Evolutionary conservation across 2,329 filamentous ascomycete genomes (phyloP).

Genomic region (Tolypocladium amazonense): DNA sequence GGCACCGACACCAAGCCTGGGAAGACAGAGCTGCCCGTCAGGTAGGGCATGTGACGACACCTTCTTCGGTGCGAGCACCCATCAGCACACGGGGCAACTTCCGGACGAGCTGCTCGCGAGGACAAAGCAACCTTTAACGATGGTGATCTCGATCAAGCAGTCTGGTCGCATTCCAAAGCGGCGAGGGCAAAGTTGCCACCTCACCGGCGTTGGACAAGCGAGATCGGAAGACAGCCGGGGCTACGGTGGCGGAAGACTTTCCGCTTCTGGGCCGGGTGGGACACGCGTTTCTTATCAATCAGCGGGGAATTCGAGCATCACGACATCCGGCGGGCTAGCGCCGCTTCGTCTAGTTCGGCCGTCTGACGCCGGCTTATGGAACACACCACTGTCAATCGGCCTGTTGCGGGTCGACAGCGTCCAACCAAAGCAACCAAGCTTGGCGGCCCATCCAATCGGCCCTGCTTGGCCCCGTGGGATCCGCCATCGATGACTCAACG

Average conservation of each 20-base stretch:
- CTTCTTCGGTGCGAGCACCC: neutral
- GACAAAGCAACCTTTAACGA: neutral
- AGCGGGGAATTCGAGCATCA: neutral
- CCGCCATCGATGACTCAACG: neutral
- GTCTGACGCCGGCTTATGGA: neutral
- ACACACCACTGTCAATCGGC: neutral
- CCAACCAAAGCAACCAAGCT: neutral
- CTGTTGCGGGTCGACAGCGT: neutral
- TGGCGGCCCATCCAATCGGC: neutral
- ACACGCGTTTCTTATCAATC: slow-evolving; percentile 4
- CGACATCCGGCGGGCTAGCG: neutral
- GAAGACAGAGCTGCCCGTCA: neutral
- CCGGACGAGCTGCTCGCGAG: neutral
- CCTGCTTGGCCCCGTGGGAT: neutral
- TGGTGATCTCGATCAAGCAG: neutral
- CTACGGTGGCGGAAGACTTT: neutral
- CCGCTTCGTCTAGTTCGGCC: neutral
- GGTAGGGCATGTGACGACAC: neutral
- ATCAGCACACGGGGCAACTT: neutral
- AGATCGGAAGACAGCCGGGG: neutral
- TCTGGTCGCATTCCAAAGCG: neutral
- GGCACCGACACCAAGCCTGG: neutral
- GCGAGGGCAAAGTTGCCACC: neutral
- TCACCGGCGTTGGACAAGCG: neutral
- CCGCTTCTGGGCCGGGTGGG: neutral